Conservation (phyloP, 164 flowering plant species). For the Chimonanthus salicifolius region DNA sequence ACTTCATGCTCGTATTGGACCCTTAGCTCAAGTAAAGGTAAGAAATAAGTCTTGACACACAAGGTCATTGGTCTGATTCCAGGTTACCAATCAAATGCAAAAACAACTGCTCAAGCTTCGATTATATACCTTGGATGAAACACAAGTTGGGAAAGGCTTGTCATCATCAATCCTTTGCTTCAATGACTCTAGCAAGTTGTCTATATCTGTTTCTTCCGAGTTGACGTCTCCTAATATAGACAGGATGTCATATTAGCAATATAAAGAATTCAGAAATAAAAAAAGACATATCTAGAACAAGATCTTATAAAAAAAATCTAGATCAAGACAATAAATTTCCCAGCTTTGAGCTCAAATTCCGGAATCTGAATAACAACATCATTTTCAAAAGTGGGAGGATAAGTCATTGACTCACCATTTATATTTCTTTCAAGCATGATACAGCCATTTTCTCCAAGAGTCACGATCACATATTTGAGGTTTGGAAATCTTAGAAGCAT, state of each 20-base stretch:
- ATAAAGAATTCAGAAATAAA: slow-evolving; percentile 5
- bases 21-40: not conserved
- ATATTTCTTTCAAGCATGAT: slow-evolving; percentile 72
- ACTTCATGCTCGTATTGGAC: not conserved
- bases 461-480: slow-evolving; percentile 71
- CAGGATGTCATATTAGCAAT: not conserved
- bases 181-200: slow-evolving; percentile 38
- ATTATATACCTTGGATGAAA: slow-evolving; percentile 39
- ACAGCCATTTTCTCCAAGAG: slow-evolving; percentile 82
- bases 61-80: not conserved
- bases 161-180: slow-evolving; percentile 39
- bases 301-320: not conserved
- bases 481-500: slow-evolving; percentile 69
- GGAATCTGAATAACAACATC: not conserved
- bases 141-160: slow-evolving; percentile 39
- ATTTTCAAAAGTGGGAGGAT: not conserved
- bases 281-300: not conserved
- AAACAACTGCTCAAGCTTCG: not conserved
- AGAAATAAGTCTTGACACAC: not conserved
- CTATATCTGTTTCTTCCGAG: slow-evolving; percentile 53
- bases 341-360: not conserved
- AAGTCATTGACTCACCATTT: slow-evolving; percentile 31
- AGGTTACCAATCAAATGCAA: not conserved
- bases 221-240: slow-evolving; percentile 28
- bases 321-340: not conserved